Evolutionary conservation across 371 early-diverging fungal species (phyloP).

Genomic region (Nosema granulosis): DNA sequence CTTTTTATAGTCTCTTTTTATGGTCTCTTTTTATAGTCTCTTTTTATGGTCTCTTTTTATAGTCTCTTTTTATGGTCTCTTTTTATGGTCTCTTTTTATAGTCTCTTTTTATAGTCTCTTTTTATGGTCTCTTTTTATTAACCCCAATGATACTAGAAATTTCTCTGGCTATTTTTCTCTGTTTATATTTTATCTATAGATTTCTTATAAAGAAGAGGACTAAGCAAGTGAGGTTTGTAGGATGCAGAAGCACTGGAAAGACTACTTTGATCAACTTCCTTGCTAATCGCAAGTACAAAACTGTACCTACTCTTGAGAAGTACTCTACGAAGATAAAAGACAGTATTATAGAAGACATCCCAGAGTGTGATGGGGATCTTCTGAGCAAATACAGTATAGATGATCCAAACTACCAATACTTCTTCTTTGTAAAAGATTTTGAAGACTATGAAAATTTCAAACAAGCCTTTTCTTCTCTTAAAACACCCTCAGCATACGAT

Average conservation of each 20-base stretch:
- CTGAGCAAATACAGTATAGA: slow-evolving; percentile 14
- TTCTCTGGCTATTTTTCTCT: background rate
- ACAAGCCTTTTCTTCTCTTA: too few relatives aligned
- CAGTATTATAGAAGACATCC: slow-evolving; percentile 1
- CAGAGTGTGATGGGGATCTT: background rate
- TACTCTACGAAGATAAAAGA: slow-evolving; percentile 11
- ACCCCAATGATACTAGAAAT: too few relatives aligned
- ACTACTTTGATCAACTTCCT: slow-evolving; percentile 28
- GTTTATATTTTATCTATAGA: background rate
- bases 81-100: too few relatives aligned
- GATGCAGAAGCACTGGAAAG: slow-evolving; percentile 29
- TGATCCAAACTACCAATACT: background rate
- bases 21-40: too few relatives aligned
- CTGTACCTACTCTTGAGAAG: slow-evolving; percentile 31
- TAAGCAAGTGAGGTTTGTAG: slow-evolving; percentile 26
- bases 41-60: too few relatives aligned
- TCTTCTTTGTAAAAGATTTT: slow-evolving; percentile 25
- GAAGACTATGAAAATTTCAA: too few relatives aligned
- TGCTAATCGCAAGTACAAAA: slow-evolving; percentile 5
- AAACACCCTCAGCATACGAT: too few relatives aligned
- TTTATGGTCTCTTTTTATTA: too few relatives aligned
- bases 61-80: too few relatives aligned
- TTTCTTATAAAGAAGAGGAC: background rate
- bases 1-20: too few relatives aligned
- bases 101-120: too few relatives aligned